A percentile compares a stretch with the other conserved stretches of the same genome.
phyloP scores from a whole-genome alignment of 176 grass and related monocot species.

The Typha latifolia region DNA sequence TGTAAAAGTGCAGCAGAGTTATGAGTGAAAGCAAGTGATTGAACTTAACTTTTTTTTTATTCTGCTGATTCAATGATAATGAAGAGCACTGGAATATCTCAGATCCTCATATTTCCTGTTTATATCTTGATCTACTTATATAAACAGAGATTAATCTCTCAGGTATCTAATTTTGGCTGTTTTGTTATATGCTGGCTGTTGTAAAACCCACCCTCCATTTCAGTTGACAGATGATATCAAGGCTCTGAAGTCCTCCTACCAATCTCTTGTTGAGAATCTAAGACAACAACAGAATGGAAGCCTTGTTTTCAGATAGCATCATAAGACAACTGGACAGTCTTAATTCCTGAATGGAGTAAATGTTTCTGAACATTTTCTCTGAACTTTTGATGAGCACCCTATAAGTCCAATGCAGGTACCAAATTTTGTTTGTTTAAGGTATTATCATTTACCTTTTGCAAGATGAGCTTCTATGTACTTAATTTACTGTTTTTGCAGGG shows the following conservation, averaged over 20 bases:
- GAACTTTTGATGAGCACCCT: not conserved
- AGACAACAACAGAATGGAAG: conserved; percentile 80
- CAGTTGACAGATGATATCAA: conserved; percentile 71
- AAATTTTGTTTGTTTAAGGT: not conserved
- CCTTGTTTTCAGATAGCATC: conserved; percentile 90
- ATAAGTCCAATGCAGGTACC: conserved; percentile 35
- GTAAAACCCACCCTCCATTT: conserved; percentile 19
- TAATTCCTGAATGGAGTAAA: not conserved
- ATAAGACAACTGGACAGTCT: conserved; percentile 14
- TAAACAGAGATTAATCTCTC: conserved; percentile 10
- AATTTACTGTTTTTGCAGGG: conserved; percentile 33
- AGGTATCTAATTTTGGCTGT: conserved; percentile 5
- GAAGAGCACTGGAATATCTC: not conserved
- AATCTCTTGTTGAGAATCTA: conserved; percentile 81
- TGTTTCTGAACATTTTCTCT: conserved; percentile 12
- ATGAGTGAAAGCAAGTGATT: not conserved
- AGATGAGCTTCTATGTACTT: conserved; percentile 1
- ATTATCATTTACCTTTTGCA: not conserved
- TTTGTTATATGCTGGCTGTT: conserved; percentile 17
- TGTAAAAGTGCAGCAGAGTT: not conserved
- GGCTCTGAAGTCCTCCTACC: conserved; percentile 76
- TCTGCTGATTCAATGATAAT: not conserved
- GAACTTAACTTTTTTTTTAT: not conserved
- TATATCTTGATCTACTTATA: not conserved
- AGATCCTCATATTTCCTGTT: too few species aligned